Evolutionary conservation across 768 basidiomycete genomes (phyloP).

Genomic region (Psilocybe tampanensis): DNA sequence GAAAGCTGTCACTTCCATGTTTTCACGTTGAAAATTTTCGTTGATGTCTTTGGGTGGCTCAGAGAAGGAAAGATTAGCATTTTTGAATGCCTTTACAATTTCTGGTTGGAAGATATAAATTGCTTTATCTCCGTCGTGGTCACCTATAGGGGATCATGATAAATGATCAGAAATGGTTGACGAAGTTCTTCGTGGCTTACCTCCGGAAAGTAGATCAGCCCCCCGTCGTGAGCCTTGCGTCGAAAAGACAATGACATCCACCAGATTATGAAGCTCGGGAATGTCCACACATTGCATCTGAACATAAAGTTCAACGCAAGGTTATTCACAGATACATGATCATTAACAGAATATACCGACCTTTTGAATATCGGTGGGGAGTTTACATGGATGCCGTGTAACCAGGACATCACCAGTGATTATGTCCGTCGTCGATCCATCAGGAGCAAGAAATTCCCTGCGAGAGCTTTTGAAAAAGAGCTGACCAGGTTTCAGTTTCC

Average conservation of each 20-base stretch:
- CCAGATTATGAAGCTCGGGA: slow-evolving; percentile 46
- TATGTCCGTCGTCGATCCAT: slow-evolving; percentile 50
- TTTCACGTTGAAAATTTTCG: slow-evolving; percentile 41
- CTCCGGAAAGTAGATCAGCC: slow-evolving; percentile 66
- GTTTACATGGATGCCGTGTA: slow-evolving; percentile 69
- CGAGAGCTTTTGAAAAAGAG: slow-evolving; percentile 57
- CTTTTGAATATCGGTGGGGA: slow-evolving; percentile 69
- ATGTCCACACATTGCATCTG: slow-evolving; percentile 61
- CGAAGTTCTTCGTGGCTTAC: slow-evolving; percentile 30
- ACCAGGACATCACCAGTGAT: slow-evolving; percentile 61
- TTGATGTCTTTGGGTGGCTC: slow-evolving; percentile 48
- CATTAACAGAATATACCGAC: slow-evolving; percentile 29
- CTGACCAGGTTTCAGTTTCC: slow-evolving; percentile 53
- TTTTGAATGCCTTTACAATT: slow-evolving; percentile 56
- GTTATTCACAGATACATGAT: neutral
- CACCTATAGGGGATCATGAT: slow-evolving; percentile 40
- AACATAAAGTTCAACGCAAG: neutral
- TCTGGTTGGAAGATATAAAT: slow-evolving; percentile 59
- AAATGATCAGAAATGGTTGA: neutral
- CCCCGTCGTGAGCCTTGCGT: slow-evolving; percentile 54
- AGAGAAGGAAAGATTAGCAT: slow-evolving; percentile 51
- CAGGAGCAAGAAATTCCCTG: slow-evolving; percentile 38
- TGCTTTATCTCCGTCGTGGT: slow-evolving; percentile 72
- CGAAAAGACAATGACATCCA: slow-evolving; percentile 64
- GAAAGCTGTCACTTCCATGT: slow-evolving; percentile 48